A percentile compares a stretch with the other conserved stretches of the same genome.
Evolutionary conservation across 331 rosid genomes (phyloP).

Genomic region (Erythrophleum ivorense): DNA sequence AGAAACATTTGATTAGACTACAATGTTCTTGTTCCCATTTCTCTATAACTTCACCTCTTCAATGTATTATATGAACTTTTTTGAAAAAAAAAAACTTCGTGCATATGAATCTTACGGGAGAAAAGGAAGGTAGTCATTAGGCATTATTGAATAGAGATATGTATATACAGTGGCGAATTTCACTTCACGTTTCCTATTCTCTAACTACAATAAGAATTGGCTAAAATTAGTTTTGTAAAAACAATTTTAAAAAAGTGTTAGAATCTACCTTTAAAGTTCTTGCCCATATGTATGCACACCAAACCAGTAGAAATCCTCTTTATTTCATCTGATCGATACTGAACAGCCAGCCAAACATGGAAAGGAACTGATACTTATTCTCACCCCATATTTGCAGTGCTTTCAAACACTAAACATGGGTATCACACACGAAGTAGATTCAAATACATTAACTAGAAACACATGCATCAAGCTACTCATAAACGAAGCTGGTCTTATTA

Average conservation of each 20-base stretch:
- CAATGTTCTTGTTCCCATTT: not conserved
- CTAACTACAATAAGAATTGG: not conserved
- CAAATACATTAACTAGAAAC: constrained; percentile 31
- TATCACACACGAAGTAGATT: constrained; percentile 24
- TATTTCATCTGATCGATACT: constrained; percentile 50
- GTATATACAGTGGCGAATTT: not conserved
- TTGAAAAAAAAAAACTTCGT: not conserved
- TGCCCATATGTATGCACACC: constrained; percentile 41
- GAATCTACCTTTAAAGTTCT: constrained; percentile 36
- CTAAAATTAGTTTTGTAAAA: not conserved
- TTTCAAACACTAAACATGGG: constrained; percentile 40
- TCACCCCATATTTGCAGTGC: constrained; percentile 35
- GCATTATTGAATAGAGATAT: not conserved
- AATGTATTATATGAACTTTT: not conserved
- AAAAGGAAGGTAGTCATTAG: not conserved
- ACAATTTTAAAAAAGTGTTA: constrained; percentile 6
- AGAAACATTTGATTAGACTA: not conserved
- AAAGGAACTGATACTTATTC: constrained; percentile 45
- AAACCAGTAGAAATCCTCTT: constrained; percentile 44
- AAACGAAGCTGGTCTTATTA: constrained; percentile 28
- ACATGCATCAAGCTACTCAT: constrained; percentile 27
- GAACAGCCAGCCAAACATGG: constrained; percentile 37
- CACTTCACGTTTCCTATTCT: not conserved
- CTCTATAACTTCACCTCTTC: not conserved
- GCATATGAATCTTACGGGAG: not conserved